These are phyloP conservation scores for Bauhinia variegata DNA, from an alignment of 306 rosid species.

Conservation along the genomic window DNA sequence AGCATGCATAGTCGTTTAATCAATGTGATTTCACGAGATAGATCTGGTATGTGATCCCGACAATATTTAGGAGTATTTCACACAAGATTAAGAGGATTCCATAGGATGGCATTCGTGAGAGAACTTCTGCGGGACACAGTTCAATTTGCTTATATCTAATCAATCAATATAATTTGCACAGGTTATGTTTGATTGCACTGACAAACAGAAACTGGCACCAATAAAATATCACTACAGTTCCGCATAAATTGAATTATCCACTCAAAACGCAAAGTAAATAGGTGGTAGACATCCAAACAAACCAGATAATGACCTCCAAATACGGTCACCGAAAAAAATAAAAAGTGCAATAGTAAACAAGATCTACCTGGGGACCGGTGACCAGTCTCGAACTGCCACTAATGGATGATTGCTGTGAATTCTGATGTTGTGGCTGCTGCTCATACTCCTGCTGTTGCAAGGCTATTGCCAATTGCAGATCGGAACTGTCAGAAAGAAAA, in stretches of 20 bases:
- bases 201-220: not conserved
- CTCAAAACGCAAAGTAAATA: not conserved
- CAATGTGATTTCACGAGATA: constrained; percentile 18
- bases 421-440: constrained; percentile 75
- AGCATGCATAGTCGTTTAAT: constrained; percentile 19
- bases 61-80: not conserved
- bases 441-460: constrained; percentile 98
- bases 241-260: not conserved
- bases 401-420: constrained; percentile 58
- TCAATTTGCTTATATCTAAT: not conserved
- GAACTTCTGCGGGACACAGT: not conserved
- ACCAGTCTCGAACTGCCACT: constrained; percentile 68
- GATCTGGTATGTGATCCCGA: constrained; percentile 4
- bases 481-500: constrained; percentile 67
- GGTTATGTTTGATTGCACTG: not conserved
- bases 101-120: not conserved
- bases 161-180: constrained; percentile 1
- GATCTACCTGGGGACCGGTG: constrained; percentile 89
- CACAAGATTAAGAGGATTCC: constrained; percentile 10
- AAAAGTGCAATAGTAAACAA: constrained; percentile 5
- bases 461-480: constrained; percentile 91
- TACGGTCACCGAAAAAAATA: not conserved
- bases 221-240: no score
- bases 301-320: not conserved
- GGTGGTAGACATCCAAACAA: not conserved